Conservation (phyloP, 2,329 filamentous ascomycete species). For the Fusarium heterosporum region DNA sequence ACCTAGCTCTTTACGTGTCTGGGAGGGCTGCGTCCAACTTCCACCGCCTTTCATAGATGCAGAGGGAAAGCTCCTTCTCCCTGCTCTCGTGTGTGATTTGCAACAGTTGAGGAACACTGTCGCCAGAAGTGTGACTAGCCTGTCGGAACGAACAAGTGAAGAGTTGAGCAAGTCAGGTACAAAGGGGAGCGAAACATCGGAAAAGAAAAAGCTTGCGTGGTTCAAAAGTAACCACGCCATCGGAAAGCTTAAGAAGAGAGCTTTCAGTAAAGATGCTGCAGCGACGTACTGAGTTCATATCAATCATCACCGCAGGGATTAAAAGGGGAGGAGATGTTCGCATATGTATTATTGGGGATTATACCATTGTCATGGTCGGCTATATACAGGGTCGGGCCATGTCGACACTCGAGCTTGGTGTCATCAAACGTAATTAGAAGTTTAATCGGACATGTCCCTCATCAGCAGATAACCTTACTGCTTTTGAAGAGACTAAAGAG, state of each 20-base stretch:
- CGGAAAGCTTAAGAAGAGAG: constrained; percentile 25
- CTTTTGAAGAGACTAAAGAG: constrained; percentile 40
- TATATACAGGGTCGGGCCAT: constrained; percentile 8
- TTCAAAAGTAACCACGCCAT: constrained; percentile 27
- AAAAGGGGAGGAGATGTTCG: not conserved
- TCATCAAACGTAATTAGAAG: not conserved
- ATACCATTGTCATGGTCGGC: not conserved
- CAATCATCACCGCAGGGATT: not conserved
- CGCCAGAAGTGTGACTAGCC: constrained; percentile 13
- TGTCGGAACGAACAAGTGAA: constrained; percentile 31
- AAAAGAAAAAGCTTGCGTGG: constrained; percentile 26
- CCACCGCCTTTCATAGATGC: constrained; percentile 42
- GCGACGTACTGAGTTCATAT: constrained; percentile 9
- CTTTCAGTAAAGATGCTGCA: constrained; percentile 20
- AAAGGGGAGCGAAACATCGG: not conserved
- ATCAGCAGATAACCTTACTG: not conserved
- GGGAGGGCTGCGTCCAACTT: constrained; percentile 45
- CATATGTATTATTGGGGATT: constrained; percentile 3
- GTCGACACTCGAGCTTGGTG: not conserved
- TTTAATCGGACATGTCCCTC: not conserved
- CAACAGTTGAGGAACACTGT: constrained; percentile 21
- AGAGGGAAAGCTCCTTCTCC: constrained; percentile 25
- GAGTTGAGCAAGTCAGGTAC: constrained; percentile 2
- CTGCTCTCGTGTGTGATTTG: constrained; percentile 32
- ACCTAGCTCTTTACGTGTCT: constrained; percentile 2